Conservation (phyloP, 257 asterid genomes). For the Fraxinus quadrangulata region DNA sequence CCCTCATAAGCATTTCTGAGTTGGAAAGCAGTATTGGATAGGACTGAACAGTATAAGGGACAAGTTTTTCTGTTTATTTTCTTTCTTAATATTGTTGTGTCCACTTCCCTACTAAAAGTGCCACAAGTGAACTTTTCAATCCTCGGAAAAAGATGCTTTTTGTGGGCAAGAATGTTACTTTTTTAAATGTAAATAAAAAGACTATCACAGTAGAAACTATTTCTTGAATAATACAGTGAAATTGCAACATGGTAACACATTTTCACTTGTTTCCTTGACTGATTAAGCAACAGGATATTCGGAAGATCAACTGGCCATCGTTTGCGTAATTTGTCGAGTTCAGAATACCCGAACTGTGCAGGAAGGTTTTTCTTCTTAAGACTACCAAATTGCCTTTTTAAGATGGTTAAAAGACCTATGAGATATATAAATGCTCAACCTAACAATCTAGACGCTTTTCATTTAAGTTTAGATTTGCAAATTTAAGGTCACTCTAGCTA, state of each 20-base stretch:
- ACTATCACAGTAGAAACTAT: slow-evolving; percentile 18
- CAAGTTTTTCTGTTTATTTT: neutral
- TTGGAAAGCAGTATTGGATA: slow-evolving; percentile 22
- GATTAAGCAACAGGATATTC: slow-evolving; percentile 4
- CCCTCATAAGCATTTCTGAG: slow-evolving; percentile 61
- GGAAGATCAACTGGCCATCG: neutral
- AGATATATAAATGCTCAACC: too few species aligned
- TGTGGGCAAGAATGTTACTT: neutral
- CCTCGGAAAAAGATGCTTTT: neutral
- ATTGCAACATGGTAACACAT: slow-evolving; percentile 16
- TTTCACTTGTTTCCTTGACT: slow-evolving; percentile 14
- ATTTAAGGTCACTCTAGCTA: too few species aligned
- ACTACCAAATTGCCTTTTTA: neutral
- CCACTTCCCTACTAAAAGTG: neutral
- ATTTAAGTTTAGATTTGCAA: too few species aligned
- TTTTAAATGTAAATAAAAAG: slow-evolving; percentile 30
- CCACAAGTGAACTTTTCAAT: neutral
- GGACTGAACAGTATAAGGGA: neutral
- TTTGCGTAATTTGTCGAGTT: neutral
- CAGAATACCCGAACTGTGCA: neutral
- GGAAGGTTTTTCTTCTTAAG: slow-evolving; percentile 33
- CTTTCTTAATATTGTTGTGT: neutral
- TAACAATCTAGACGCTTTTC: too few species aligned
- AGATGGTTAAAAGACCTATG: neutral
- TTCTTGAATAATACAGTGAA: slow-evolving; percentile 25